phyloP scores from a whole-genome alignment of 176 grass and related monocot genomes.

The Triticum monococcum region DNA sequence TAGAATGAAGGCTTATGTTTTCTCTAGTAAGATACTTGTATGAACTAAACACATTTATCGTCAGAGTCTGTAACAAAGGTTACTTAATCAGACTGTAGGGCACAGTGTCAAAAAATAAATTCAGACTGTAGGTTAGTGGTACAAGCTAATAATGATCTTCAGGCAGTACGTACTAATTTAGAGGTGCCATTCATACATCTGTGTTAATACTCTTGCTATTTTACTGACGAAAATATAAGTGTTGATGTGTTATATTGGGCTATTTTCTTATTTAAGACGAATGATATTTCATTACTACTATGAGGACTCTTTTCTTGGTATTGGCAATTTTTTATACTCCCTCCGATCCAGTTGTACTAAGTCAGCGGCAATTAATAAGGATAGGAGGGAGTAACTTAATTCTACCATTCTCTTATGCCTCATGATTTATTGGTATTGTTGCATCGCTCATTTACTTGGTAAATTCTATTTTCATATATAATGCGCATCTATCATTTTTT shows the following conservation, averaged over 20 bases:
- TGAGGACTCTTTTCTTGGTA: background rate
- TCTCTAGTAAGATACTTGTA: background rate
- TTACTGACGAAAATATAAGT: constrained; percentile 1
- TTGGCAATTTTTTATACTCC: background rate
- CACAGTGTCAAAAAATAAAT: background rate
- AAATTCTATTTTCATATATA: constrained; percentile 8
- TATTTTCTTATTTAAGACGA: background rate
- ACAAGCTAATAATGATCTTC: background rate
- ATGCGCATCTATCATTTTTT: background rate
- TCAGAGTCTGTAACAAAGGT: background rate
- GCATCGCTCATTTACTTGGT: background rate
- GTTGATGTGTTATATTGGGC: background rate
- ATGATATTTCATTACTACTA: background rate
- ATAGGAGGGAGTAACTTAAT: background rate
- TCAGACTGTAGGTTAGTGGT: background rate
- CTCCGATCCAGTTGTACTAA: too few species aligned
- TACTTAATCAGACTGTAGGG: background rate
- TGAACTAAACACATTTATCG: background rate
- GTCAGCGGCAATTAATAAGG: too few species aligned
- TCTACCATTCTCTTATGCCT: background rate
- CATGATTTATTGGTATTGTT: constrained; percentile 2
- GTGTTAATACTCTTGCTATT: background rate
- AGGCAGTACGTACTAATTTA: background rate
- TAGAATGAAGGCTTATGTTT: background rate
- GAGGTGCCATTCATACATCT: background rate